phyloP scores from a whole-genome alignment of 805 yeast species.

The Ogataea populi-albae region DNA sequence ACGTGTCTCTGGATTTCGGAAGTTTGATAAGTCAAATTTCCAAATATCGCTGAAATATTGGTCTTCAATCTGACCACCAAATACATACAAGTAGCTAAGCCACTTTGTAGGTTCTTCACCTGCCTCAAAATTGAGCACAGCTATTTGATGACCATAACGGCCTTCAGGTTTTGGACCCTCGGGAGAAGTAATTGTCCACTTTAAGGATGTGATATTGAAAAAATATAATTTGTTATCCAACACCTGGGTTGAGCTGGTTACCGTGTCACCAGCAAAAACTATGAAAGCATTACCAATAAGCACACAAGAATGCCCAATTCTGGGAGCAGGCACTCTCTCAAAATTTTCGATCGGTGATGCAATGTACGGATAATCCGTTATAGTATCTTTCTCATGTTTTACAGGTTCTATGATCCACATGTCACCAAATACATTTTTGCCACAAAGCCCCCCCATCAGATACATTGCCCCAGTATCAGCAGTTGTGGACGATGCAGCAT shows the following conservation, averaged over 20 bases:
- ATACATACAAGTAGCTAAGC: conserved; percentile 63
- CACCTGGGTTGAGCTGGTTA: conserved; percentile 67
- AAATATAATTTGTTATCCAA: conserved; percentile 89
- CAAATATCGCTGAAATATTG: conserved; percentile 78
- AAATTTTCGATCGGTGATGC: conserved; percentile 63
- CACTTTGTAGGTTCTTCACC: conserved; percentile 35
- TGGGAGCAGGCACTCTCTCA: conserved; percentile 85
- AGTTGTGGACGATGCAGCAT: conserved; percentile 73
- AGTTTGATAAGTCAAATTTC: conserved; percentile 81
- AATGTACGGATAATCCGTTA: conserved; percentile 34
- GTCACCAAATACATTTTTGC: conserved; percentile 90
- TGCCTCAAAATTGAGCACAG: conserved; percentile 64
- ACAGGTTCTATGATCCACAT: conserved; percentile 80
- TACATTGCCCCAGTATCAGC: conserved; percentile 79
- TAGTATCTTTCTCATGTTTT: conserved; percentile 19
- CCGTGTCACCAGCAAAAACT: conserved; percentile 95
- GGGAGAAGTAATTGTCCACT: conserved; percentile 79
- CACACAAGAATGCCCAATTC: conserved; percentile 93
- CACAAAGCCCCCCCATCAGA: conserved; percentile 94
- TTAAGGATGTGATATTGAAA: conserved; percentile 72
- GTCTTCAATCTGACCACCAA: conserved; percentile 92
- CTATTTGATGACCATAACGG: conserved; percentile 89
- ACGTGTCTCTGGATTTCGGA: conserved; percentile 75
- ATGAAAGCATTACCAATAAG: conserved; percentile 93
- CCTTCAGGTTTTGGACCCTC: conserved; percentile 80